These are phyloP conservation scores for Phycomyces nitens DNA, from an alignment of 192 early-diverging fungal species.

Conservation along the genomic window DNA sequence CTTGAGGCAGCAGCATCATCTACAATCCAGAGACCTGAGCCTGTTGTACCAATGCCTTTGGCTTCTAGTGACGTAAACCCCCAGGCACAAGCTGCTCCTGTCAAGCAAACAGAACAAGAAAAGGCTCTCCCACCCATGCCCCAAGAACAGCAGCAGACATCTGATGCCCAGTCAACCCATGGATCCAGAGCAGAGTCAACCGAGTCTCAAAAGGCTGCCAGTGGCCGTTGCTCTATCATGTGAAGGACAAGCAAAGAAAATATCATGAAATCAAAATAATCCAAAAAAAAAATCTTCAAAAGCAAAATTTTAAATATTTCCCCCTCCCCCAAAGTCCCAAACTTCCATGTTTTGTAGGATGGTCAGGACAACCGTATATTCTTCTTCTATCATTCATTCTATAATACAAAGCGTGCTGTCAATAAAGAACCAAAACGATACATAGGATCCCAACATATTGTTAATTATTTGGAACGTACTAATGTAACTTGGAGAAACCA, in stretches of 20 bases:
- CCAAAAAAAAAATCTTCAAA: neutral
- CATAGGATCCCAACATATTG: too few relatives aligned
- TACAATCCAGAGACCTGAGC: neutral
- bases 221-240: neutral
- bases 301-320: too few relatives aligned
- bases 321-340: too few relatives aligned
- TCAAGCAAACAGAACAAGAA: neutral
- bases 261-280: neutral
- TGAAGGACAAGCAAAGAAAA: neutral
- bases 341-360: too few relatives aligned
- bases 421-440: too few relatives aligned
- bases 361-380: too few relatives aligned
- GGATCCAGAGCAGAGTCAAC: neutral
- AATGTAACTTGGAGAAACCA: too few relatives aligned
- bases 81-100: neutral
- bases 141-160: neutral
- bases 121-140: neutral
- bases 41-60: conserved; percentile 4
- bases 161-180: neutral
- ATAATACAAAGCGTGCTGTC: too few relatives aligned
- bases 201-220: neutral
- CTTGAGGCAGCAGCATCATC: neutral
- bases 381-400: too few relatives aligned
- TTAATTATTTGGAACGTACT: too few relatives aligned
- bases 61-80: conserved; percentile 15